phyloP scores from a whole-genome alignment of 2,329 filamentous ascomycete species.

The Arthroderma sp. region DNA sequence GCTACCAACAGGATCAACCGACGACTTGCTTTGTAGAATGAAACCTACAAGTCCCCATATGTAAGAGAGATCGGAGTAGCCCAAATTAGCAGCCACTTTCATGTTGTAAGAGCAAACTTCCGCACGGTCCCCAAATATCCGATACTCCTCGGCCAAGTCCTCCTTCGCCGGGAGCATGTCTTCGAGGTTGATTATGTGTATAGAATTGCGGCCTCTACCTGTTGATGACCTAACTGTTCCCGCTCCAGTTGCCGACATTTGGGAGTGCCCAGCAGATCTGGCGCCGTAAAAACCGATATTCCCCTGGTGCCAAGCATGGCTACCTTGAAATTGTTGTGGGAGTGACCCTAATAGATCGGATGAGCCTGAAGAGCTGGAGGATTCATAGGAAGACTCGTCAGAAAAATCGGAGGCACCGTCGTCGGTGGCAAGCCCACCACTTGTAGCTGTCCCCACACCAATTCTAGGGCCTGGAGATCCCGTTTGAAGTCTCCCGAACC shows the following conservation, averaged over 20 bases:
- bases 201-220: conserved; percentile 48
- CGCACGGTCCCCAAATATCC: conserved; percentile 69
- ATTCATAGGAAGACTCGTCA: conserved; percentile 46
- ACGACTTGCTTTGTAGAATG: conserved; percentile 60
- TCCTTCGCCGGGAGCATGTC: conserved; percentile 64
- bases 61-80: conserved; percentile 57
- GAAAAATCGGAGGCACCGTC: conserved; percentile 33
- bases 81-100: conserved; percentile 56
- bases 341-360: conserved; percentile 32
- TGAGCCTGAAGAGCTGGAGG: conserved; percentile 39
- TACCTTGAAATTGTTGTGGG: conserved; percentile 36
- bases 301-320: conserved; percentile 38
- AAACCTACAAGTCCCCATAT: conserved; percentile 74
- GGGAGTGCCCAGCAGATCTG: conserved; percentile 34
- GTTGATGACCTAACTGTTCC: conserved; percentile 36
- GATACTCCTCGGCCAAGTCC: conserved; percentile 64
- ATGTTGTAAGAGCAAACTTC: conserved; percentile 78
- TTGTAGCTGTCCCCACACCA: conserved; percentile 34
- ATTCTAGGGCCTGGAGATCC: conserved; percentile 35
- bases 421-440: conserved; percentile 26
- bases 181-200: conserved; percentile 60
- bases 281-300: conserved; percentile 45
- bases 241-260: conserved; percentile 41
- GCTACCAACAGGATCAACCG: conserved; percentile 43
- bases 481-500: conserved; percentile 47